Conservation (phyloP, 2,329 filamentous ascomycete genomes). For the Scopulariopsis brevicaulis region DNA sequence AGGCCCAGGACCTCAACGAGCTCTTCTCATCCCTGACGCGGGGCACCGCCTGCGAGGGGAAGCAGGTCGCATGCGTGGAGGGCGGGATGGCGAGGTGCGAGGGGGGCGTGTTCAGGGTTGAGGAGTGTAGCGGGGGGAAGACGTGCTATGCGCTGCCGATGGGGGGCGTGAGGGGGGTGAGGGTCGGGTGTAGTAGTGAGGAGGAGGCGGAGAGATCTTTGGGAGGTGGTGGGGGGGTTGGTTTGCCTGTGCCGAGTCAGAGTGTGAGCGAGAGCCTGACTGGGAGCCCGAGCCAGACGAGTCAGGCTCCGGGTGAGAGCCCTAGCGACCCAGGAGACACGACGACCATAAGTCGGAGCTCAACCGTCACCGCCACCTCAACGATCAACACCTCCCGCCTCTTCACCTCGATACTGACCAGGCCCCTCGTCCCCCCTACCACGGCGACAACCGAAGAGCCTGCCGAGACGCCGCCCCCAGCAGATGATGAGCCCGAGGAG, state of each 20-base stretch:
- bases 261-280: background rate
- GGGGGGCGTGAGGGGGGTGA: slow-evolving; percentile 31
- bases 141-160: slow-evolving; percentile 45
- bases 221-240: background rate
- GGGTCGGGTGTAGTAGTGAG: slow-evolving; percentile 33
- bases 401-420: background rate
- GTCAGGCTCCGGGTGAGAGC: background rate
- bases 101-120: slow-evolving; percentile 28
- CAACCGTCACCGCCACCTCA: background rate
- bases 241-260: background rate
- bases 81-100: slow-evolving; percentile 36
- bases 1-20: slow-evolving; percentile 33
- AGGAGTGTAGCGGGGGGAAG: slow-evolving; percentile 19
- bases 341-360: background rate
- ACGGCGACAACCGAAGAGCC: no score
- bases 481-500: background rate
- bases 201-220: slow-evolving; percentile 29
- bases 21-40: slow-evolving; percentile 31
- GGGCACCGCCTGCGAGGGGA: slow-evolving; percentile 30
- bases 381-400: background rate
- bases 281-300: background rate
- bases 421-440: background rate
- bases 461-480: background rate
- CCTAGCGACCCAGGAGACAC: background rate
- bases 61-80: slow-evolving; percentile 40